Percentiles rank a stretch among this genome's conserved stretches.
These are phyloP conservation scores for Boletus rubroflammeus DNA, from an alignment of 768 basidiomycete genomes.

Conservation along the genomic window DNA sequence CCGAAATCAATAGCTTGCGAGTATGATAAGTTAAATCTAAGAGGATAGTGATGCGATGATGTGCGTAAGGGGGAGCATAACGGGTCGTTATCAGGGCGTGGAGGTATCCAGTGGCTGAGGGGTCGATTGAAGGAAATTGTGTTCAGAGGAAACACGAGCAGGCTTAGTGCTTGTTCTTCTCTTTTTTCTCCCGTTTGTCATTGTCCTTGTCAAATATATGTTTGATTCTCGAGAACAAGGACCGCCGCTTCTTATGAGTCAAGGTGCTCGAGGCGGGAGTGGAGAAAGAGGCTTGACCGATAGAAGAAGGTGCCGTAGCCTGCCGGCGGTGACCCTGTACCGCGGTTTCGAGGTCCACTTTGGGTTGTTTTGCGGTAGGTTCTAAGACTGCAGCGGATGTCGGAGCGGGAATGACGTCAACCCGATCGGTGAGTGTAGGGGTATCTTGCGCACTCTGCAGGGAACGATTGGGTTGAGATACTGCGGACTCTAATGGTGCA, in stretches of 20 bases:
- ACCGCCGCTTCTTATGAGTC: conserved; percentile 47
- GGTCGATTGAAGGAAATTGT: background rate
- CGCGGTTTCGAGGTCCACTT: background rate
- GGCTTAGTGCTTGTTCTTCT: conserved; percentile 24
- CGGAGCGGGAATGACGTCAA: background rate
- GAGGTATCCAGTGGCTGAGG: conserved; percentile 1
- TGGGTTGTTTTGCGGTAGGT: background rate
- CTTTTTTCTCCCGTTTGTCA: conserved; percentile 36
- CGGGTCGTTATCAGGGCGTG: conserved; percentile 11
- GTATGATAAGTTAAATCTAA: conserved; percentile 23
- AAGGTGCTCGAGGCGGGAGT: conserved; percentile 35
- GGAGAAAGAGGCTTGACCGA: conserved; percentile 7
- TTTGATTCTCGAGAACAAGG: conserved; percentile 53
- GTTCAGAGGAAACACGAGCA: background rate
- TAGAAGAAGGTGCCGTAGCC: background rate
- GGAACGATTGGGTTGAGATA: background rate
- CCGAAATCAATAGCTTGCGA: conserved; percentile 6
- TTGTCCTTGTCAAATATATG: conserved; percentile 51
- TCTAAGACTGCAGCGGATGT: background rate
- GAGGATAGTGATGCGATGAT: conserved; percentile 6
- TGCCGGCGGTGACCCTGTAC: background rate
- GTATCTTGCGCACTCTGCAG: background rate
- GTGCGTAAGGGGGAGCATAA: conserved; percentile 16
- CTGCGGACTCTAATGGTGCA: background rate
- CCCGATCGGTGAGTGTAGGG: background rate